Evolutionary conservation across 768 basidiomycete species (phyloP), one percentile per base, ranked within the genome.

Genomic region (Tremella fuciformis): DNA sequence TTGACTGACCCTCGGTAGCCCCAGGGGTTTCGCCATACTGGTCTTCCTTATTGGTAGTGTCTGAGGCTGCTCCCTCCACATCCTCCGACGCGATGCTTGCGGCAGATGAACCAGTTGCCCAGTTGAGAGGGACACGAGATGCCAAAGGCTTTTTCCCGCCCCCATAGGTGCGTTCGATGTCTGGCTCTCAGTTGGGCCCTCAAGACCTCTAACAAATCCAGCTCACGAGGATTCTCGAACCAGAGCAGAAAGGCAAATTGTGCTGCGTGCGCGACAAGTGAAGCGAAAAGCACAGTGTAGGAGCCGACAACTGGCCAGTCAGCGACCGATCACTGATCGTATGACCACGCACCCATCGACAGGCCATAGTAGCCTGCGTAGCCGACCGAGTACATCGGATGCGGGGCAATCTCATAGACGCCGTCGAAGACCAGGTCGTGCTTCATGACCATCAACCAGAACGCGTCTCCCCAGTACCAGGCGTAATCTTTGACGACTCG

Each of bases 401-500:
- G 78, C n/a, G 78, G 78, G 1, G 78, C 78, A 44, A 78, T 71
- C 60, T 98, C 94, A 66, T 97, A 99, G 16, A 99, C 94, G 15
- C 96, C 96, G 74, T 99, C 94, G 70, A 99, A 99, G 1, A 97
- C 87, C 13, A 98, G 82, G 42, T 88, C 76, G 60, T 80, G 70
- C 50, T 79, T 73, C 60, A 76, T 72, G 40, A 78, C 68, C 60
- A 76, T 69, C 54, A 74, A 59, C 73, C 73, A 74, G 55, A 76
- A 77, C 1, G 76, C 71, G 58, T 73, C 71, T 42, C 70, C 92
- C 91, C 91, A 91, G 76, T 92, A 97, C 92, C 91, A 97, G 15
- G 92, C 93, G 65, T 94, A 97, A 71, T 97, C 94, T 69, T 96
- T 98, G 60, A 98, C 92, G 50, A 98, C 91, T 54, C 91, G 84